These are phyloP conservation scores for Escallonia rubra DNA, from an alignment of 129 eudicot species.

Conservation along the genomic window DNA sequence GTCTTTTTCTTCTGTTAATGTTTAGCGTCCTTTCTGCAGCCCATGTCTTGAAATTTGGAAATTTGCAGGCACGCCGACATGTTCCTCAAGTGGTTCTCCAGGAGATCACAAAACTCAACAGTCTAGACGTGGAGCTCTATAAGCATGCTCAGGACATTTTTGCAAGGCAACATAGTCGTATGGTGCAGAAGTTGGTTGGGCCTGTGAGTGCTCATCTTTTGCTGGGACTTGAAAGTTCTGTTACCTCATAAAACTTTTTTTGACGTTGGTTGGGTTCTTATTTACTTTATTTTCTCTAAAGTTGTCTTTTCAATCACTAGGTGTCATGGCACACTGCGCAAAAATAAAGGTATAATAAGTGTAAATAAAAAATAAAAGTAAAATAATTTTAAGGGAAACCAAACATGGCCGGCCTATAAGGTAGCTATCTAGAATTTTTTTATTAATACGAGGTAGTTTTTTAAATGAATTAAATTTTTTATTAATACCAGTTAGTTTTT, in stretches of 20 bases:
- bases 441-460: too few species aligned
- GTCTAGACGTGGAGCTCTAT: constrained; percentile 76
- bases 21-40: neutral
- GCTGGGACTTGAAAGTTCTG: neutral
- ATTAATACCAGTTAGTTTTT: too few species aligned
- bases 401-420: neutral
- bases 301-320: too few species aligned
- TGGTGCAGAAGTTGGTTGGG: constrained; percentile 33
- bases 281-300: too few species aligned
- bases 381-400: too few species aligned
- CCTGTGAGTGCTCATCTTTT: constrained; percentile 29
- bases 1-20: too few species aligned
- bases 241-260: neutral
- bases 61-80: constrained; percentile 49
- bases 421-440: too few species aligned
- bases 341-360: neutral
- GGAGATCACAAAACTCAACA: constrained; percentile 55
- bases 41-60: neutral
- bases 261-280: neutral
- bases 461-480: too few species aligned
- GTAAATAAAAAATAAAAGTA: neutral
- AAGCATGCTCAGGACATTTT: constrained; percentile 58
- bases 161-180: constrained; percentile 39
- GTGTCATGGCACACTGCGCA: too few species aligned
- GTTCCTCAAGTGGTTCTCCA: constrained; percentile 54